Base-by-base conservation (phyloP, 179 eudicot genomes). In the Kewa caespitosa region DNA sequence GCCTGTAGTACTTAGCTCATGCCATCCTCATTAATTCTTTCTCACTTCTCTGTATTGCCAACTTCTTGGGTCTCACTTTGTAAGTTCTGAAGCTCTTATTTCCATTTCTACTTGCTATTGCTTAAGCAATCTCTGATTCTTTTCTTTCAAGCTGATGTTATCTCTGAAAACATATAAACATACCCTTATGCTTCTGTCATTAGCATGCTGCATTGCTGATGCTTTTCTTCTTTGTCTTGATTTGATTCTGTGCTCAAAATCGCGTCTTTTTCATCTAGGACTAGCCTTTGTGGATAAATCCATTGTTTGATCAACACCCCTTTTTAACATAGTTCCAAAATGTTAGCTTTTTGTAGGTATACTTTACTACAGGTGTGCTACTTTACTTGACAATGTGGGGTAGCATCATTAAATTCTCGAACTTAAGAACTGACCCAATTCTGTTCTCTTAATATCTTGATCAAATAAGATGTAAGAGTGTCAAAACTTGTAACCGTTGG, bases 371-470 rank as follows among this genome's bases (percentile, higher is more conserved):
- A 39, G n/a, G n/a, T n/a, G n/a, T n/a, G 23, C 33, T 28, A 52
- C 52, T 48, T 39, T 57, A 39, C 43, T 68, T 68, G 60, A 76
- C 38, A 54, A 76, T 76, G 79, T 76, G 39, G 79, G 79, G 34
- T 59, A 32, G 34, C n/a, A 50, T 55, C 32, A 68, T 46, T 52
- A 25, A 43, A n/a, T 42, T 69, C 67, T 77, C 75, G 17, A 70
- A 70, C 50, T 60, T 70, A 59, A 61, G n/a, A 69, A 43, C 43
- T 23, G 60, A 70, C 68, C 52, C 36, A 54, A 12, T 52, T 66
- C 8, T 55, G 34, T 75, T 25, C 33, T 38, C 1, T 31, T 13
- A 65, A 41, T 11, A 10, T n/a, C 43, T 23, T 62, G 55, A 25
- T 43, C 15, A 4, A 31, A 15, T 18, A 67, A 28, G 28, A 66